Conservation (phyloP, 2,329 filamentous ascomycete species). For the Periglandula ipomoeae region DNA sequence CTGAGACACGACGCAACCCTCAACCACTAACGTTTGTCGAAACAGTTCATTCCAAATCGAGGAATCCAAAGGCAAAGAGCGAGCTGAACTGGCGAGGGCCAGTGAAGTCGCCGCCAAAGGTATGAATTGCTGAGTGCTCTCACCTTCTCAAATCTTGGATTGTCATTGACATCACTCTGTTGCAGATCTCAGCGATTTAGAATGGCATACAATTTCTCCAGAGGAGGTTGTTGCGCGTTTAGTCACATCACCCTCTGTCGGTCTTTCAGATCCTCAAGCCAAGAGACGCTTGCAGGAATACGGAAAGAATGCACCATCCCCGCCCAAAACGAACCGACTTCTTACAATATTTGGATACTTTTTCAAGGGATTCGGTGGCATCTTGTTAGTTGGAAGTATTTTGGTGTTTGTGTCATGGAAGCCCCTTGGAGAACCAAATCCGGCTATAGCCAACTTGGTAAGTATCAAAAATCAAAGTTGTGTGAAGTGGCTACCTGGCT, state of each 20-base stretch:
- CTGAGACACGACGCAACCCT: background rate
- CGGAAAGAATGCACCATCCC: conserved; percentile 58
- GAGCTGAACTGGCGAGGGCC: conserved; percentile 27
- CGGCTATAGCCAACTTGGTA: conserved; percentile 54
- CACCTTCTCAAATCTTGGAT: background rate
- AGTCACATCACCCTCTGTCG: conserved; percentile 43
- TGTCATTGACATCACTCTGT: background rate
- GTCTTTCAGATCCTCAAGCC: conserved; percentile 51
- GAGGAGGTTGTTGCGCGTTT: conserved; percentile 52
- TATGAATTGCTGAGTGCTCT: conserved; percentile 12
- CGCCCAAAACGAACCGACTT: conserved; percentile 51
- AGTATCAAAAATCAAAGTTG: background rate
- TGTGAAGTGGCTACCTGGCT: background rate
- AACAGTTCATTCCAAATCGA: conserved; percentile 44
- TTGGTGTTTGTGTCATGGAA: conserved; percentile 72
- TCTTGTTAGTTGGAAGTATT: conserved; percentile 59
- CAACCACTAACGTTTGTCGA: background rate
- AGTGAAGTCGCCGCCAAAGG: conserved; percentile 36
- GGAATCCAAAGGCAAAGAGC: conserved; percentile 39
- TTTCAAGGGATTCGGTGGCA: conserved; percentile 67
- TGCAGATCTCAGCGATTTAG: conserved; percentile 50
- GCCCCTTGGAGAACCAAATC: conserved; percentile 58
- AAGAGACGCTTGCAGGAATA: conserved; percentile 46
- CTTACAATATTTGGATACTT: conserved; percentile 58
- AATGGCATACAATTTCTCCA: conserved; percentile 56